Conservation (phyloP, 805 yeast species). For the Pichia californica region DNA sequence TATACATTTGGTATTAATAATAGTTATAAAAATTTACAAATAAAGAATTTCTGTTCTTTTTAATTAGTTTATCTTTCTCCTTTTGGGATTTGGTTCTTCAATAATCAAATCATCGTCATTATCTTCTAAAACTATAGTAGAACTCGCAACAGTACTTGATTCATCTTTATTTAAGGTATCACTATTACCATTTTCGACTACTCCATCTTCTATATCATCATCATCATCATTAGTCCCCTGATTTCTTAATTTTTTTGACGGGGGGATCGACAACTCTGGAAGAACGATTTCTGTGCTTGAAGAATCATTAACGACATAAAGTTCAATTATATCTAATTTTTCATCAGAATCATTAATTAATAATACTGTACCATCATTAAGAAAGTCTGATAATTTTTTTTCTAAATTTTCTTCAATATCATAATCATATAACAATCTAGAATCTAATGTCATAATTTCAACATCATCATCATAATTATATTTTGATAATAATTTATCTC, state of each 20-base stretch:
- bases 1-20: no score
- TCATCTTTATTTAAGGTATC: neutral
- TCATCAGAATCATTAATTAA: slow-evolving; percentile 80
- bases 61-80: neutral
- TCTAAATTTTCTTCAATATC: slow-evolving; percentile 79
- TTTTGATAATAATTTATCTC: slow-evolving; percentile 40
- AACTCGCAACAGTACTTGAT: no score
- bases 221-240: slow-evolving; percentile 21
- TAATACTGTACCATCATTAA: slow-evolving; percentile 55
- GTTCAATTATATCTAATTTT: slow-evolving; percentile 51
- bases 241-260: slow-evolving; percentile 9
- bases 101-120: slow-evolving; percentile 13
- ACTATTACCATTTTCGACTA: slow-evolving; percentile 13
- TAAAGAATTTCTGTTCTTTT: neutral
- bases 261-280: slow-evolving; percentile 22
- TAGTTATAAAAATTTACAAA: neutral
- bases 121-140: neutral
- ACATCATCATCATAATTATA: slow-evolving; percentile 57
- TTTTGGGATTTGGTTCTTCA: slow-evolving; percentile 3
- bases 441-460: slow-evolving; percentile 38
- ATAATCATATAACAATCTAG: slow-evolving; percentile 66
- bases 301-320: slow-evolving; percentile 35
- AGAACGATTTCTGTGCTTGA: slow-evolving; percentile 7
- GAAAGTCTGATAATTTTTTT: slow-evolving; percentile 40
- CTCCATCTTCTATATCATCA: neutral